phyloP scores from a whole-genome alignment of 768 basidiomycete genomes.

The Termitomyces sp. region DNA sequence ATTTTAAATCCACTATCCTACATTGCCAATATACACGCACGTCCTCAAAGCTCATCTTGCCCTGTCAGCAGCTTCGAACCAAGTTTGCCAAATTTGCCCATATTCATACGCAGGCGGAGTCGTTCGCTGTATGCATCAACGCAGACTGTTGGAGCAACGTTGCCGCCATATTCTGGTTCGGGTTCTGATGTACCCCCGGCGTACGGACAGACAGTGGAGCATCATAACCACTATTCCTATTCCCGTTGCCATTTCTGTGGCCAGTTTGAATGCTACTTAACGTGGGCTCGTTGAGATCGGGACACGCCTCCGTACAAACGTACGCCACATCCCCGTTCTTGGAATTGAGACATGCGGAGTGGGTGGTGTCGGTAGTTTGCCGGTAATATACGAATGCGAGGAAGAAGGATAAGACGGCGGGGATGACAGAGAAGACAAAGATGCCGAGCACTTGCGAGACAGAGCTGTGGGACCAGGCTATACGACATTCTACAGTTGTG shows the following conservation, averaged over 20 bases:
- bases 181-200: background rate
- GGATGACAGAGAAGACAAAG: slow-evolving; percentile 33
- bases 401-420: slow-evolving; percentile 28
- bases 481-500: slow-evolving; percentile 27
- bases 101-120: slow-evolving; percentile 15
- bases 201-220: background rate
- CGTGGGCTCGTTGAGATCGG: background rate
- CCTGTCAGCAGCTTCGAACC: background rate
- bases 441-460: slow-evolving; percentile 31
- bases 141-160: background rate
- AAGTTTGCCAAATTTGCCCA: background rate
- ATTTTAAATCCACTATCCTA: background rate
- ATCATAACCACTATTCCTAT: background rate
- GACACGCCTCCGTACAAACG: slow-evolving; percentile 9
- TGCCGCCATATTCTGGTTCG: background rate
- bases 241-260: background rate
- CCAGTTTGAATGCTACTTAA: background rate
- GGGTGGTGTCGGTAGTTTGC: slow-evolving; percentile 31
- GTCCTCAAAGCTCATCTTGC: background rate
- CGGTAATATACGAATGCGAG: slow-evolving; percentile 35
- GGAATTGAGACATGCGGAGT: slow-evolving; percentile 27
- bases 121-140: slow-evolving; percentile 24
- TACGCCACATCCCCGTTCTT: slow-evolving; percentile 7
- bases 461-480: slow-evolving; percentile 32
- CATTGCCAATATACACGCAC: background rate